Base-by-base conservation (phyloP, 2,329 filamentous ascomycete species). In the Stagonosporopsis tanaceti region DNA sequence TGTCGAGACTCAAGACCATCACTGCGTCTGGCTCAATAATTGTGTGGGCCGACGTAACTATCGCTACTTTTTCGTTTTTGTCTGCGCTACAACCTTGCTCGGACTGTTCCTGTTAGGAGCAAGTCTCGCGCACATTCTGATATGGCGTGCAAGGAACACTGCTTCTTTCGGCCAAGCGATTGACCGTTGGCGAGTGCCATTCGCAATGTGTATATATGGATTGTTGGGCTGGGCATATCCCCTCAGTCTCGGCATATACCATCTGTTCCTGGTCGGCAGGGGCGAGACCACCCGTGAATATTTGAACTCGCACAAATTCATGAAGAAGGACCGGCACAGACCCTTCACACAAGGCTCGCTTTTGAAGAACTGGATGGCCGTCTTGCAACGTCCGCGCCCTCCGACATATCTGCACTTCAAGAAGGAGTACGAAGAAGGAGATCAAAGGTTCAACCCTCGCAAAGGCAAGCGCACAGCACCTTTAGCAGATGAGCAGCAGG, bases 11-110 rank as follows among this genome's bases (percentile, higher is more conserved):
- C 92, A 97, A 66, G 95, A 99, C 72, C 95, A 99, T 72, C 95
- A 99, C 78, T 99, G 95, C 71, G 93, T 98, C 15, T 99, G 95
- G 95, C 86, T 99, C 62, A 99, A 99, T 79, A 99, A 99, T 76
- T 99, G 95, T 69, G 90, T 99, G 47, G 95, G 95, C 40, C 89
- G 94, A 64, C 91, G 95, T 69, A 99, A 99, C 79, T 99, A 99
- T 79, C 92, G 95, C 62, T 98, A 94, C 77, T 99, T 99, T 78
- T 97, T 98, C 75, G 86, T 90, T 11, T 99, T 97, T 77, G 88
- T 99, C 63, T 87, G 87, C 51, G 87, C 89, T 14, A 87, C 87
- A n/a, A 92, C 92, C 0, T 65, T 97, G 32, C 83, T 97, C 17
- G 85, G 89, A 0, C 72, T 93, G 15, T 94, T 91, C 68, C 83